Evolutionary conservation across 2,329 filamentous ascomycete genomes (phyloP).

Genomic region (Helotiales sp.): DNA sequence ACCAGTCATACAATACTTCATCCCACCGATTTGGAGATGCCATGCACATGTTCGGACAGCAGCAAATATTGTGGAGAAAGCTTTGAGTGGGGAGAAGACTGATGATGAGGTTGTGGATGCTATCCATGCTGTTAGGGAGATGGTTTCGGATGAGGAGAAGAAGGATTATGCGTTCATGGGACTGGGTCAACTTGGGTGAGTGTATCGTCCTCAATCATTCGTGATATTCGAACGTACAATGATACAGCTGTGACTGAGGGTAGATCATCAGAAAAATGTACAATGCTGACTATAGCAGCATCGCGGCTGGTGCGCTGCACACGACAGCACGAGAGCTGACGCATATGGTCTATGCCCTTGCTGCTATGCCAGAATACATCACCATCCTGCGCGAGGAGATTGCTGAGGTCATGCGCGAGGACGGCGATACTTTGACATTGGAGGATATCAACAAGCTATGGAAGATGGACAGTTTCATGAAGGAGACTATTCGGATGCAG

Average conservation of each 20-base stretch:
- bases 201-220: too few species aligned
- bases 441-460: conserved; percentile 36
- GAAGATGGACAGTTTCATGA: conserved; percentile 42
- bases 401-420: conserved; percentile 28
- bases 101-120: neutral
- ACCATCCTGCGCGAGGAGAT: conserved; percentile 40
- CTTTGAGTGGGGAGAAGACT: neutral
- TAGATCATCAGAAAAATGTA: too few species aligned
- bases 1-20: neutral
- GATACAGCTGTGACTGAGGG: too few species aligned
- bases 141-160: neutral
- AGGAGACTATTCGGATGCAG: conserved; percentile 37
- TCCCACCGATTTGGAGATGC: conserved; percentile 1
- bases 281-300: too few species aligned
- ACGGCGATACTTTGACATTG: conserved; percentile 17
- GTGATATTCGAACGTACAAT: too few species aligned
- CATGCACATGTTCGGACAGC: neutral
- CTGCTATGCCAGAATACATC: conserved; percentile 41
- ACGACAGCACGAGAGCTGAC: conserved; percentile 33
- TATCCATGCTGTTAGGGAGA: neutral
- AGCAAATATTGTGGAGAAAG: neutral
- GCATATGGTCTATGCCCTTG: conserved; percentile 39
- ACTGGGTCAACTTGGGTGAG: neutral
- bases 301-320: conserved; percentile 2
- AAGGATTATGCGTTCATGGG: conserved; percentile 5